Evolutionary conservation across 805 yeast genomes (phyloP).

Genomic region (Saccharomycopsis amapae): DNA sequence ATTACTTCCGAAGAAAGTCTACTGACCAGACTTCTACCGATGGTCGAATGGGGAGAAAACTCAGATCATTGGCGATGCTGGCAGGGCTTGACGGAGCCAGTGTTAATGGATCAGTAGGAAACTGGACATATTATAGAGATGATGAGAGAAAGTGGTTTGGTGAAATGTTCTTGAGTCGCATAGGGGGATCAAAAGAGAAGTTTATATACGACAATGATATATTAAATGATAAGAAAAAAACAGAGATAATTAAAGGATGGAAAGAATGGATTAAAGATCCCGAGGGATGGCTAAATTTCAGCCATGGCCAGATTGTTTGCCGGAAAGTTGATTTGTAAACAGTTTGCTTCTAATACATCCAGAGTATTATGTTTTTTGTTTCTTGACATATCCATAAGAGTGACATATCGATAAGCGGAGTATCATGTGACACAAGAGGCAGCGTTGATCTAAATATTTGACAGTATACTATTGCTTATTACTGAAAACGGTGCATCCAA

Average conservation of each 20-base stretch:
- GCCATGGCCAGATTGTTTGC: background rate
- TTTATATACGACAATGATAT: conserved; percentile 43
- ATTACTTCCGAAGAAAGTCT: background rate
- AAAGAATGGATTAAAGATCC: background rate
- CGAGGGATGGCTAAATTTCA: background rate
- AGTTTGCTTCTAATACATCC: no score
- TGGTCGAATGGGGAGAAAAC: background rate
- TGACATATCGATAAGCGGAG: no score
- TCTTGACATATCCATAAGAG: no score
- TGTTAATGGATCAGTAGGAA: background rate
- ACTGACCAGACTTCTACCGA: background rate
- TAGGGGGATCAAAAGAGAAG: background rate
- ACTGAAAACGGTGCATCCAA: no score
- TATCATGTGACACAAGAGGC: no score
- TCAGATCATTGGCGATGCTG: conserved; percentile 18
- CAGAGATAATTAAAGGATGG: conserved; percentile 14
- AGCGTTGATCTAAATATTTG: no score
- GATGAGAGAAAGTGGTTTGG: background rate
- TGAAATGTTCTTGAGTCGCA: background rate
- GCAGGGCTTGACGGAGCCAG: background rate
- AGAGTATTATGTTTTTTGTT: no score
- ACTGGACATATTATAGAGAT: background rate
- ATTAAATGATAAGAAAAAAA: conserved; percentile 39
- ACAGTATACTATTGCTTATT: no score
- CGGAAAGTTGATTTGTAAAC: background rate